Conservation (phyloP, 768 basidiomycete species). For the Mrakia frigida region DNA sequence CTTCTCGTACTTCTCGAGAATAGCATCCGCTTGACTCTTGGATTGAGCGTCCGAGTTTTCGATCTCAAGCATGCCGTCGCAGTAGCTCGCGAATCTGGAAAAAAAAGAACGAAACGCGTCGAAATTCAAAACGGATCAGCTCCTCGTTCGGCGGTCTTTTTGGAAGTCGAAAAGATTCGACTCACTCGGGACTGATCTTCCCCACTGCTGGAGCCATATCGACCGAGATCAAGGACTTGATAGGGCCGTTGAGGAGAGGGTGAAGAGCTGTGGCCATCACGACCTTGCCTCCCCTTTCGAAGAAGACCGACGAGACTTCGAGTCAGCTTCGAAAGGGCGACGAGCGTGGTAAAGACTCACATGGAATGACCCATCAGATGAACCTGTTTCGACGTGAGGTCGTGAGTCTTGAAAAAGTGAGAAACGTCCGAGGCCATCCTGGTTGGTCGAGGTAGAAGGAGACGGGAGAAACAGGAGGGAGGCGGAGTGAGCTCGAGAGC, state of each 20-base stretch:
- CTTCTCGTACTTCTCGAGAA: conserved; percentile 57
- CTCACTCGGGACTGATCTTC: conserved; percentile 55
- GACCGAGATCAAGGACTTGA: conserved; percentile 54
- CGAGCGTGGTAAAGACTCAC: conserved; percentile 49
- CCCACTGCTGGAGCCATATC: conserved; percentile 71
- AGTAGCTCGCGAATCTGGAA: conserved; percentile 55
- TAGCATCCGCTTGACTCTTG: conserved; percentile 64
- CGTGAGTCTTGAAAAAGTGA: conserved; percentile 57
- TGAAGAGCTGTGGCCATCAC: conserved; percentile 45
- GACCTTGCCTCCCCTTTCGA: conserved; percentile 74
- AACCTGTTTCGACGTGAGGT: conserved; percentile 49
- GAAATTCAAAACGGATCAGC: background rate
- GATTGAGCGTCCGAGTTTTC: conserved; percentile 57
- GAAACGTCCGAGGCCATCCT: conserved; percentile 68
- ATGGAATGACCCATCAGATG: conserved; percentile 85
- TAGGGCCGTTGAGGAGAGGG: conserved; percentile 38
- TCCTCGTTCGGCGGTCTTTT: background rate
- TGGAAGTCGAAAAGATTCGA: background rate
- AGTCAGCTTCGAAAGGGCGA: background rate
- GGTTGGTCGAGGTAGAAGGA: background rate
- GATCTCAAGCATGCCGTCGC: conserved; percentile 68
- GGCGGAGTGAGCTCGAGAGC: background rate
- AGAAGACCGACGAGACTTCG: background rate
- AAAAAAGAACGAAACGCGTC: background rate
- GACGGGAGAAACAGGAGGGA: background rate